Base-by-base conservation (phyloP, 2,329 filamentous ascomycete species). In the Ascochyta rabiei region DNA sequence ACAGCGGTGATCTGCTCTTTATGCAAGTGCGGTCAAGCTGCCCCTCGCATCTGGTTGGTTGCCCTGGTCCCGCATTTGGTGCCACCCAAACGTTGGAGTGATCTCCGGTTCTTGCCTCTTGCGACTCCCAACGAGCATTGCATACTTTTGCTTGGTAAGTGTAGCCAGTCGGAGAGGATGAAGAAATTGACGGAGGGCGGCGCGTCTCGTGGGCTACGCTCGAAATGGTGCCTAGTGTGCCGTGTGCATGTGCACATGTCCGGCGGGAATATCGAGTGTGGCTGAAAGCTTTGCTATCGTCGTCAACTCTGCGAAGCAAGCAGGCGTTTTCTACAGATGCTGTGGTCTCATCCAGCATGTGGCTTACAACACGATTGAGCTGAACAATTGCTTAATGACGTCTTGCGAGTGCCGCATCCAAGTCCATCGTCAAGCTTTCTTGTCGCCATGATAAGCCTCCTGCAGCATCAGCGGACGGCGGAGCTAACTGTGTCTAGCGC, bases 61-160 rank as follows among this genome's bases (percentile, higher is more conserved):
- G 40, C 40, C 40, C 18, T 12, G 23, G 51, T 45, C 46, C 52
- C 52, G 52, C 46, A 46, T 15, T 49, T 49, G 35, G 52, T 54
- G 45, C 45, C 45, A 54, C 52, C 24, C 6, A 16, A 37, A 28
- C 21, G 21, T 49, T 19, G 35, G 52, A 49, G 28, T 49, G 52
- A 54, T 54, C 51, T 28, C 51, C 51, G 37, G 45, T 24, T 45
- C 45, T 40, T 48, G 34, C 40, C 45, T 54, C 52, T 46, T 48
- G 26, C 41, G 41, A 49, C 41, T 54, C 35, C 52, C 35, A 45
- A 49, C 19, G 10, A 45, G 52, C 45, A 45, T 30, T 40, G 45
- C 45, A 34, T 4, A 18, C 15, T n/a, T n/a, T 30, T 39, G 12
- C 2, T 15, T n/a, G 4, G 9, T 7, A 9, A 12, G 28, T n/a